Evolutionary conservation across 306 rosid species (phyloP), one percentile per base, ranked within the genome.

Genomic region (Sechiopsis laciniata): DNA sequence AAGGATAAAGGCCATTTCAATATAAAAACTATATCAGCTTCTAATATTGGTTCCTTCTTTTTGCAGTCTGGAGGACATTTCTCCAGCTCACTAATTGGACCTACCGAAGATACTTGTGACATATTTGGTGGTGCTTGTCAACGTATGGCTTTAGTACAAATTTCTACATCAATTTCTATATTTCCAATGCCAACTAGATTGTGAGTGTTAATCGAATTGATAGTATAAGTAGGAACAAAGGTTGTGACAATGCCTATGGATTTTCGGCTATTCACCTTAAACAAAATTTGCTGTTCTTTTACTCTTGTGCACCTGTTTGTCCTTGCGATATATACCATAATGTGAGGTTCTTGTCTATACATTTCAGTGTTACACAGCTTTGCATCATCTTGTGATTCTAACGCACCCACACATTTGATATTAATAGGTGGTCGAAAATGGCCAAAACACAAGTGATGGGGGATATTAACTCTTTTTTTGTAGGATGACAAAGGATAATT

Each of bases 11-110:
- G 8, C 14, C 24, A 7, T 22, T 71, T 24, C 29, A 53, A 15
- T 51, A 10, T 32, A 55, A 71, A 52, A 71, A 54, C 3, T 35
- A 71, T 4, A 32, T 63, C 48, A 37, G 19, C 52, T 32, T 37
- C 51, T 72, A 64, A 80, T 40, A 46, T 54, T 35, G 24, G 26
- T 19, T 21, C 15, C 69, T 78, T 50, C 74, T 74, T 78, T 21
- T 71, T 78, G 84, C 91, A 89, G 97, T 78, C 74, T 89, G 87
- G 95, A n/a, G n/a, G n/a, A n/a, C n/a, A n/a, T n/a, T n/a, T n/a
- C n/a, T n/a, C n/a, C n/a, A n/a, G n/a, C 54, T 50, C 54, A 50
- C n/a, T 48, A 53, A 50, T 21, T 1, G 0, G 22, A 50, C 16
- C 1, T 7, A 35, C 73, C 20, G 54, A 42, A 42, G 72, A 11